Base-by-base conservation (phyloP, 257 asterid species). In the Ilex asprella region DNA sequence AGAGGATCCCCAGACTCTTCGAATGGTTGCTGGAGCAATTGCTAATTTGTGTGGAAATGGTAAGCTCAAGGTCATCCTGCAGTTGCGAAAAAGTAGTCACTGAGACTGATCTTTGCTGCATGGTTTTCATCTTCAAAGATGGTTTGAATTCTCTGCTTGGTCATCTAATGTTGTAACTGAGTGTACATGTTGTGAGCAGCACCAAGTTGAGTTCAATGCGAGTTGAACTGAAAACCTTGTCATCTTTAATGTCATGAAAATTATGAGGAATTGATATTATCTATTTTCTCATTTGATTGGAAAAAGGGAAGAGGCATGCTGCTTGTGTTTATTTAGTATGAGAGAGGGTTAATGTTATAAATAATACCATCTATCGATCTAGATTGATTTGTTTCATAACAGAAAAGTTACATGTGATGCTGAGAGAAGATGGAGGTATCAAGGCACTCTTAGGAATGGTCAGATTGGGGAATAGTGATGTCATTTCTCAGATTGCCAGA, bases 21-120 rank as follows among this genome's bases (percentile, higher is more conserved):
- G 98, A 27, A 91, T 91, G 98, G 86, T 86, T 21, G 98, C 96
- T 58, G 98, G 98, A 70, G 98, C 98, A 58, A 91, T 91, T 64
- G 95, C 95, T 57, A 91, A 91, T 76, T 74, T 91, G 69, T 88
- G 98, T 39, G 98, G 98, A 75, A 87, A 91, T 41, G 98, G 98
- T 91, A 75, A 77, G 74, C 30, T 65, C 49, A 63, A 46, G 55
- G 30, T 56, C n/a, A 21, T 64, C 35, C 56, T 60, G n/a, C 50
- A 21, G 14, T 39, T 50, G 0, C 54, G 1, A 49, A 15, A 49
- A 49, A 49, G 3, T 49, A 14, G 14, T 46, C 4, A 46, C n/a
- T 11, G 27, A 21, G 27, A 21, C 52, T 46, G 52, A 46, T 46
- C 52, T 11, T 46, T 46, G 52, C n/a, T 46, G 52, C 52, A 46